A percentile compares a stretch with the other conserved stretches of the same genome.
phyloP scores from a whole-genome alignment of 1,284 basidiomycete species.

The Fomitopsis pinicola region DNA sequence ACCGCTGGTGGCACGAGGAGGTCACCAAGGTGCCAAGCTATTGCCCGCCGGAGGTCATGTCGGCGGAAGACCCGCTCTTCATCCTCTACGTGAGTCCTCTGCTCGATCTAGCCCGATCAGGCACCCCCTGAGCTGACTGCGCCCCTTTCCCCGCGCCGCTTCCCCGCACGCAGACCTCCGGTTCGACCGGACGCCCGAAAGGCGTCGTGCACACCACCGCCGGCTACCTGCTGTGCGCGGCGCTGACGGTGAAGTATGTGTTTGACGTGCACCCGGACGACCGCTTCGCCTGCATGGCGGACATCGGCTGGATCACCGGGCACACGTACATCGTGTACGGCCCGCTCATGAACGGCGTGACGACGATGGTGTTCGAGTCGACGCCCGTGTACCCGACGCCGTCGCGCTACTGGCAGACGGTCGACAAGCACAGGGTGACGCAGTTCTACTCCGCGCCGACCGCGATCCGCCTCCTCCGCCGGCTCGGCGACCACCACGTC shows the following conservation, averaged over 20 bases:
- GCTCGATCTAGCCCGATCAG: not conserved
- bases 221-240: conserved; percentile 90
- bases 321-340: conserved; percentile 99
- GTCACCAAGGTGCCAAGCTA: conserved; percentile 81
- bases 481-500: conserved; percentile 86
- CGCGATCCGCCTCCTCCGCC: conserved; percentile 88
- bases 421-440: conserved; percentile 90
- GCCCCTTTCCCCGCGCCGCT: not conserved
- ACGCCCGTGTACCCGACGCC: conserved; percentile 97
- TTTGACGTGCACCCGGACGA: conserved; percentile 95
- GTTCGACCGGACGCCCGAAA: conserved; percentile 96
- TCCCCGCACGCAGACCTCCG: conserved; percentile 65
- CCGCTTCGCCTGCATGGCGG: conserved; percentile 97
- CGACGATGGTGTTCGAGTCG: conserved; percentile 94
- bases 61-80: conserved; percentile 92
- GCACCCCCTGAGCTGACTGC: not conserved
- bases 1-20: conserved; percentile 98
- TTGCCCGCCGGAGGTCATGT: conserved; percentile 86
- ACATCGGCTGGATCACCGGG: conserved; percentile 99
- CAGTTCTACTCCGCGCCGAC: conserved; percentile 95
- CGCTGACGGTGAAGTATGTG: conserved; percentile 92
- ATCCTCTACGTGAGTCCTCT: conserved; percentile 83
- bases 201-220: conserved; percentile 94
- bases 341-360: conserved; percentile 86
- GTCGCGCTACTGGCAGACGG: conserved; percentile 95